These are phyloP conservation scores for Parmelia sp. DNA, from an alignment of 495 filamentous ascomycete species.

Conservation along the genomic window DNA sequence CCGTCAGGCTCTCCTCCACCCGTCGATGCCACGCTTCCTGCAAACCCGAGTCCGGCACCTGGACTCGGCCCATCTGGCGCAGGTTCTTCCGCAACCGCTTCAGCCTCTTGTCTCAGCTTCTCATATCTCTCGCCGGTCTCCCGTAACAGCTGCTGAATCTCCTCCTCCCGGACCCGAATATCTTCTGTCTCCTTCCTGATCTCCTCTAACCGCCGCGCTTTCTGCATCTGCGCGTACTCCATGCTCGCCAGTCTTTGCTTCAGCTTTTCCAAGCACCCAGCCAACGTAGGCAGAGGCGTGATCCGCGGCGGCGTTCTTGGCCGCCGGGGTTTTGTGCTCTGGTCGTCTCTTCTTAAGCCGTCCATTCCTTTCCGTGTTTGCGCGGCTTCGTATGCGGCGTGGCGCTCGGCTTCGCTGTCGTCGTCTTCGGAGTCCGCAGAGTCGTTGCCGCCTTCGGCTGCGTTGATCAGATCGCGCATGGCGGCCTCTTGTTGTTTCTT, in stretches of 20 bases:
- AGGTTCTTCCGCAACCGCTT: conserved; percentile 16
- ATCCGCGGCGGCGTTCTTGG: conserved; percentile 53
- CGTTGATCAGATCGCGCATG: conserved; percentile 78
- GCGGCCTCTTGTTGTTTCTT: conserved; percentile 58
- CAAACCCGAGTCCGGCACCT: conserved; percentile 2
- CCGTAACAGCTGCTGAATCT: conserved; percentile 74
- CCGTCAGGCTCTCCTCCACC: background rate
- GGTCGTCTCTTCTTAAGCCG: conserved; percentile 44
- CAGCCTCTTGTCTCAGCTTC: conserved; percentile 50
- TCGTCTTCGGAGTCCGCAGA: conserved; percentile 48
- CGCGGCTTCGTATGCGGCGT: conserved; percentile 78
- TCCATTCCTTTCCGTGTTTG: conserved; percentile 80
- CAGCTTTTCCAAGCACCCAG: conserved; percentile 44
- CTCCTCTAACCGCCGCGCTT: conserved; percentile 54
- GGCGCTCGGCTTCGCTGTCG: conserved; percentile 73
- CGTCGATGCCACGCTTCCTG: background rate
- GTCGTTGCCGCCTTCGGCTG: conserved; percentile 62
- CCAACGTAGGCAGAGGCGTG: conserved; percentile 50
- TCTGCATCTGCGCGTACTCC: conserved; percentile 47
- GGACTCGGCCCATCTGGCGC: background rate
- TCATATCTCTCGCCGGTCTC: conserved; percentile 78
- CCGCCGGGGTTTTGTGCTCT: conserved; percentile 29
- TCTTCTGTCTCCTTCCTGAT: conserved; percentile 59
- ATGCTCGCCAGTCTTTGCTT: conserved; percentile 48
- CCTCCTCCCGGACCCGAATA: conserved; percentile 65